Evolutionary conservation across 257 asterid genomes (phyloP), one percentile per base, ranked within the genome.

Genomic region (Jacaranda mimosifolia): DNA sequence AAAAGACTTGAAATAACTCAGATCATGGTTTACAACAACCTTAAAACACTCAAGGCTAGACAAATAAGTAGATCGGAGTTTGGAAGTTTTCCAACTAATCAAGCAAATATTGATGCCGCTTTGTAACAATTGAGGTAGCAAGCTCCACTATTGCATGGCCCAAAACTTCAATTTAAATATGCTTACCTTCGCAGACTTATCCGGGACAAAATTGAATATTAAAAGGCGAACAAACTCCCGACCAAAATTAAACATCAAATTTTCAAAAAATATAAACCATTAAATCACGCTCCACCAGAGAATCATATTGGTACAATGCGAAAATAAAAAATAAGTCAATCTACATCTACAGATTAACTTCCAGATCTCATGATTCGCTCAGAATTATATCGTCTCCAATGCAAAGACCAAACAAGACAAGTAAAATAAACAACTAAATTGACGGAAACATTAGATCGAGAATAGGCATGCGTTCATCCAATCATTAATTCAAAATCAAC

Each of bases 361-460:
- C 26, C 70, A 43, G 84, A 83, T 75, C 72, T 75, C 76, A 53
- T 32, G 69, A 63, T 53, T 35, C 77, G 35, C 79, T 79, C 77
- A 42, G 49, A 74, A 68, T 9, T 4, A 52, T 7, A 63, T 48
- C 63, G 39, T n/a, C 46, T 40, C 65, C 15, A 8, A 15, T 9
- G 67, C 52, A 35, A 36, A 18, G 7, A 4, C 6, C 63, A 11
- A 52, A 65, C 46, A 8, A 58, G 42, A 46, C 0, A 51, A 45
- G 11, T 7, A 10, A 51, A 60, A 19, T 7, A 9, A 7, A 26
- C 10, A 15, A 59, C 39, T 8, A 26, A 59, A 63, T 71, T 36
- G 70, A 65, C 43, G 70, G 56, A 18, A 74, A 63, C 40, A 10
- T 11, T 17, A 63, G 39, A 38, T 17, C 42, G 19, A 68, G 38